These are phyloP conservation scores for Umbelopsis isabellina DNA, from an alignment of 192 early-diverging fungal species.

Conservation along the genomic window DNA sequence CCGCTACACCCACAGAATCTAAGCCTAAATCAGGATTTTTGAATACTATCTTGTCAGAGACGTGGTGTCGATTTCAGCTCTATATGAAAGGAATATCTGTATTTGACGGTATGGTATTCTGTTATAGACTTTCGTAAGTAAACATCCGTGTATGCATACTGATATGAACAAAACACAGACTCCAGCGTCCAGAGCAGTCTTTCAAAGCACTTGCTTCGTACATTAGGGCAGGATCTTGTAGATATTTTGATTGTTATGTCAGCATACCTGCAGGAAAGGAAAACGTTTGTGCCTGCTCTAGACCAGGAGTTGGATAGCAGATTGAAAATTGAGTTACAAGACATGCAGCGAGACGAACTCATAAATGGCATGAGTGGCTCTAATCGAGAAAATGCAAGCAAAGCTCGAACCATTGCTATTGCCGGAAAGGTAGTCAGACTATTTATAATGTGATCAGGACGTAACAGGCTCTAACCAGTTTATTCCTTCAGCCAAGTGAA, in stretches of 20 bases:
- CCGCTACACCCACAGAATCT: not conserved
- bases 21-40: not conserved
- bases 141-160: not conserved
- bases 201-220: constrained; percentile 1
- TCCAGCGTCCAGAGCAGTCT: not conserved
- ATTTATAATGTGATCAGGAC: not conserved
- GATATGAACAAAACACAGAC: not conserved
- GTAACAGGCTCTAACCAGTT: not conserved
- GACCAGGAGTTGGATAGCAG: not conserved
- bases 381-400: not conserved
- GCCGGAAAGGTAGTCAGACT: not conserved
- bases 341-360: not conserved
- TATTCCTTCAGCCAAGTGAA: not conserved
- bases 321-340: not conserved
- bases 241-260: not conserved
- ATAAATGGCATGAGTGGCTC: not conserved
- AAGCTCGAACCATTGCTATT: constrained; percentile 1
- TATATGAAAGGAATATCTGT: not conserved
- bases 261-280: not conserved
- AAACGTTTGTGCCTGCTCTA: not conserved
- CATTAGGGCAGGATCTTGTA: not conserved
- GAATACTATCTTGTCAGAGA: not conserved
- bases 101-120: not conserved
- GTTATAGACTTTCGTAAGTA: not conserved
- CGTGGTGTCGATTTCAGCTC: not conserved